Percentiles rank a stretch among this genome's conserved stretches.
phyloP scores from a whole-genome alignment of 2,329 filamentous ascomycete species.

The Laburnicola sp. region DNA sequence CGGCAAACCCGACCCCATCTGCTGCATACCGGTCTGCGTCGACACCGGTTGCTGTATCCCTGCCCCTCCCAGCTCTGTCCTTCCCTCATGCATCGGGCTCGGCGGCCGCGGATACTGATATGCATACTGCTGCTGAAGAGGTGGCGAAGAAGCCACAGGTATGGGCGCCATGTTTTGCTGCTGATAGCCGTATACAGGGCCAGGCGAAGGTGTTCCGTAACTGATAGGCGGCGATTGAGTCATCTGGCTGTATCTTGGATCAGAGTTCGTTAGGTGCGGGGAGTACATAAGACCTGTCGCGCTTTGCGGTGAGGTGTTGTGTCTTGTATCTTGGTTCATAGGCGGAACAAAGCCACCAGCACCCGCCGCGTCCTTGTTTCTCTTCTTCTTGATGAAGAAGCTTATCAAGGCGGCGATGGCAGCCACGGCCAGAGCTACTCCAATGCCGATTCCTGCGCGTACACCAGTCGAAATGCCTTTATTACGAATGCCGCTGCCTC shows the following conservation, averaged over 20 bases:
- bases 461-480: slow-evolving; percentile 1
- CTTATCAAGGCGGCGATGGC: slow-evolving; percentile 4
- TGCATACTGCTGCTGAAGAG: background rate
- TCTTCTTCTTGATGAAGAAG: slow-evolving; percentile 3
- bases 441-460: slow-evolving; percentile 8
- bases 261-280: background rate
- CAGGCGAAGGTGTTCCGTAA: background rate
- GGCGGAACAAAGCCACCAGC: background rate
- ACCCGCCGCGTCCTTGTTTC: background rate
- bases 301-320: background rate
- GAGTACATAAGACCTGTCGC: too few relatives aligned
- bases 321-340: background rate
- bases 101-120: slow-evolving; percentile 1
- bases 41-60: background rate
- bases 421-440: slow-evolving; percentile 3
- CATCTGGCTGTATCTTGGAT: background rate
- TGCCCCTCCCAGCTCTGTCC: background rate
- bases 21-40: background rate
- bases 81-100: background rate
- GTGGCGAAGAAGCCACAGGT: background rate
- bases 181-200: background rate
- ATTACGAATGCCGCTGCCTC: background rate
- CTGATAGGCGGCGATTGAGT: background rate
- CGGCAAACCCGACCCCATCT: background rate
- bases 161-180: background rate